Base-by-base conservation (phyloP, 768 basidiomycete genomes). In the Calocybe cyanea region DNA sequence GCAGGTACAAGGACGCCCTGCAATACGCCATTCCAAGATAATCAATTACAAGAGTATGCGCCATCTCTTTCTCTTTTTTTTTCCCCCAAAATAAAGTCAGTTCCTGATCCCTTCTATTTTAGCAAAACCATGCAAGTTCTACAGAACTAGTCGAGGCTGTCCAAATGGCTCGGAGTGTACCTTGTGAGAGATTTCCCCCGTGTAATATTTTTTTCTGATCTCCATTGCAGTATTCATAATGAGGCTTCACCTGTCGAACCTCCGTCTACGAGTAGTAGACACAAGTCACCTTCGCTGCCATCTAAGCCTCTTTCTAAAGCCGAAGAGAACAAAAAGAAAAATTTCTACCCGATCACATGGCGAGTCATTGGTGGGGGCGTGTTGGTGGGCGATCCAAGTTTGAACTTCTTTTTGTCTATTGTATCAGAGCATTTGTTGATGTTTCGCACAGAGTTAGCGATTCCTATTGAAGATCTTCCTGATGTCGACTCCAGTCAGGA, bases 291-390 rank as follows among this genome's bases (percentile, higher is more conserved):
- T 2, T 30, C 55, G 18, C 39, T 57, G 31, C 60, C 55, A 7
- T 45, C 49, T 13, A 55, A 59, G 36, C 49, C 58, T 25, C 7
- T 52, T 36, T 51, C 54, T 5, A 19, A 42, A 8, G 58, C 63
- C 25, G 71, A 72, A 34, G 69, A 70, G 24, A 65, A 59, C 50
- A 62, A 56, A 33, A 62, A 68, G 55, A 79, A 65, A 50, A 73
- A 73, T 47, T 83, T 69, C 59, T 82, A 78, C 53, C 84, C 85
- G 20, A 71, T 88, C 37, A 72, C 76, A 3, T 88, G 86, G 86
- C 73, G 86, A 34, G 85, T 88, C 10, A 83, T 88, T 41, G 84
- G 86, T 0, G 86, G 86, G 11, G 86, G 86, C 2, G 86, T 87
- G n/a, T 71, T 77, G 62, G 73, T 87, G 71, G 75, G 73, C 49